These are phyloP conservation scores for Fagus sylvatica DNA, from an alignment of 306 rosid genomes.

Conservation along the genomic window DNA sequence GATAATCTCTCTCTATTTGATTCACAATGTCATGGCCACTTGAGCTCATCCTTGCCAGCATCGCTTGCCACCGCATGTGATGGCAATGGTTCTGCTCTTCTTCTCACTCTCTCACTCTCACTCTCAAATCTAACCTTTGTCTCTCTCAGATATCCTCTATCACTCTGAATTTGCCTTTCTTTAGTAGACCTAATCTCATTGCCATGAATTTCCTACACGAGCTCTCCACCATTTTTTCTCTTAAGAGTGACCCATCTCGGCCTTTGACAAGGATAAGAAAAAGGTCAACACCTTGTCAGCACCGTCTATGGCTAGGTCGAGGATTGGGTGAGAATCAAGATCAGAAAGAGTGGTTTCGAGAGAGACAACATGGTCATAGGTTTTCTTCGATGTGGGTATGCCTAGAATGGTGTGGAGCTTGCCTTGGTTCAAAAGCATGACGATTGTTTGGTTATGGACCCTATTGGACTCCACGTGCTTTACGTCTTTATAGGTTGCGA, in stretches of 20 bases:
- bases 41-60: too few relatives aligned
- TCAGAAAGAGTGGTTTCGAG: constrained; percentile 74
- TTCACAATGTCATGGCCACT: too few relatives aligned
- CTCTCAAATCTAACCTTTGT: too few relatives aligned
- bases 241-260: constrained; percentile 79
- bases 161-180: too few relatives aligned
- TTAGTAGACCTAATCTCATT: too few relatives aligned
- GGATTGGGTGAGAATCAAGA: constrained; percentile 62
- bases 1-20: too few relatives aligned
- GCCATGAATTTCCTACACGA: constrained; percentile 55
- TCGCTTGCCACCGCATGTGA: too few relatives aligned
- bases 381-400: constrained; percentile 72
- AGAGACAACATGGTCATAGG: constrained; percentile 73
- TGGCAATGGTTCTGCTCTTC: too few relatives aligned
- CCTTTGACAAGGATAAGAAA: constrained; percentile 72
- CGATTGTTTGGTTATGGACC: constrained; percentile 85
- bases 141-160: too few relatives aligned
- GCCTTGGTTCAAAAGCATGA: constrained; percentile 68
- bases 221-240: constrained; percentile 87
- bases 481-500: constrained; percentile 54
- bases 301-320: constrained; percentile 85
- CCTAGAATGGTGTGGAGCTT: constrained; percentile 62
- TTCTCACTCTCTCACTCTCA: too few relatives aligned
- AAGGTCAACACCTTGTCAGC: constrained; percentile 87
- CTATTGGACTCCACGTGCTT: constrained; percentile 83